phyloP scores from a whole-genome alignment of 2,329 filamentous ascomycete genomes.

The Ceratocystis albifundus region DNA sequence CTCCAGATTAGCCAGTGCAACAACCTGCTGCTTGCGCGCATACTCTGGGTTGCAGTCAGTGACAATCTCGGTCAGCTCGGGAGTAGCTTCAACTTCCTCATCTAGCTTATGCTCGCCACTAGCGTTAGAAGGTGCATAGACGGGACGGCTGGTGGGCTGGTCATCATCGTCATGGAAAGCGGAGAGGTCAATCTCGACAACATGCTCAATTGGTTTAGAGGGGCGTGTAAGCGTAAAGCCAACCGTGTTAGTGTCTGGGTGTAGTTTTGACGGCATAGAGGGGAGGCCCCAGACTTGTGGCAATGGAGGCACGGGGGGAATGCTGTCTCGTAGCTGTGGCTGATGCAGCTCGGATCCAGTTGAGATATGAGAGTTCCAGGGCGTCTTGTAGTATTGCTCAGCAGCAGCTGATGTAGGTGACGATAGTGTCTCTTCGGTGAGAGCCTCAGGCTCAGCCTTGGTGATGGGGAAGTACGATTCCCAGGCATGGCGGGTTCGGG shows the following conservation, averaged over 20 bases:
- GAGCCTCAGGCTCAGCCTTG: constrained; percentile 32
- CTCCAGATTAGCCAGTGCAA: constrained; percentile 62
- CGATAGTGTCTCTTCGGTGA: constrained; percentile 41
- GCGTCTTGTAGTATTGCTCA: constrained; percentile 78
- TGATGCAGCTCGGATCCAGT: constrained; percentile 31
- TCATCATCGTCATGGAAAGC: constrained; percentile 24
- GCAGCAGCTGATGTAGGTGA: constrained; percentile 82
- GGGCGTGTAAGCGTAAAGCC: constrained; percentile 6
- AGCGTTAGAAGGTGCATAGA: constrained; percentile 27
- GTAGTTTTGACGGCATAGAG: background rate
- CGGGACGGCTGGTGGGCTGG: constrained; percentile 24
- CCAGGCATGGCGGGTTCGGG: constrained; percentile 71
- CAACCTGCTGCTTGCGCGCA: constrained; percentile 57
- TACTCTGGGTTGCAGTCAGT: constrained; percentile 64
- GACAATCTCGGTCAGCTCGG: constrained; percentile 48
- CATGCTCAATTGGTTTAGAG: constrained; percentile 19
- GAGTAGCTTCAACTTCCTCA: constrained; percentile 33
- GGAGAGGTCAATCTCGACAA: constrained; percentile 25
- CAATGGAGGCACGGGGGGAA: constrained; percentile 19
- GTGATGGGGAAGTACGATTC: constrained; percentile 32
- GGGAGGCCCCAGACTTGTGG: constrained; percentile 20
- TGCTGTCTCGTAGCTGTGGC: background rate
- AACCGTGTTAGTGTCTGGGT: background rate
- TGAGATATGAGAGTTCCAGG: constrained; percentile 47
- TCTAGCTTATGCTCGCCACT: constrained; percentile 28